A percentile compares a stretch with the other conserved stretches of the same genome.
These are phyloP conservation scores for Buddleja alternifolia DNA, from an alignment of 257 asterid species.

Conservation along the genomic window DNA sequence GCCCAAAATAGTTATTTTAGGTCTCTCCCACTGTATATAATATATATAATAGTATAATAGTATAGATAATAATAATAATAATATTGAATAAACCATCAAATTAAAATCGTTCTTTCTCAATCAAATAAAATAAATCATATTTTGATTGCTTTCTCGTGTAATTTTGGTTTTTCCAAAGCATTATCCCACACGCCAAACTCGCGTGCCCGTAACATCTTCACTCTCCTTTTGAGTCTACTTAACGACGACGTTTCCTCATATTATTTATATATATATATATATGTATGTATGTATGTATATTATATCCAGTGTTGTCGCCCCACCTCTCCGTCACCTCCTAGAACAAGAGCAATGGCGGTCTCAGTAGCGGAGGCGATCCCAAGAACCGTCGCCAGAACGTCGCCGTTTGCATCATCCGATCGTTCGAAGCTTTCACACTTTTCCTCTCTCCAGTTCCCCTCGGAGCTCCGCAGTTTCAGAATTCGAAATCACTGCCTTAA, in stretches of 20 bases:
- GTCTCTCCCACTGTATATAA: no score
- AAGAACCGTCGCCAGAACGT: slow-evolving; percentile 21
- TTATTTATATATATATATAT: neutral
- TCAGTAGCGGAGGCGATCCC: slow-evolving; percentile 36
- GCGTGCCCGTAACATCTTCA: neutral
- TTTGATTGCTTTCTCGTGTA: slow-evolving; percentile 17
- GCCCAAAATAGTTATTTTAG: no score
- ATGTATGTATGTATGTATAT: no score
- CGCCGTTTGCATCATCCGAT: slow-evolving; percentile 28
- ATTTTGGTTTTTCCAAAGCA: neutral
- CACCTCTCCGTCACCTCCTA: slow-evolving; percentile 4
- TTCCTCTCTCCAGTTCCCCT: slow-evolving; percentile 55
- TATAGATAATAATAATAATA: no score
- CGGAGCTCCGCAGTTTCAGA: slow-evolving; percentile 35
- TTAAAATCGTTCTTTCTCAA: neutral
- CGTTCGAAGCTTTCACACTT: slow-evolving; percentile 38
- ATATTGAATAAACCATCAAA: neutral
- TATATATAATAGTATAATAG: no score
- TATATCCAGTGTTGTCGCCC: no score
- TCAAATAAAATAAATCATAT: neutral
- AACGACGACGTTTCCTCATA: slow-evolving; percentile 8
- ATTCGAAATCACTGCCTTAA: slow-evolving; percentile 32
- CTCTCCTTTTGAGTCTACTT: slow-evolving; percentile 4
- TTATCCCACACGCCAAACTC: slow-evolving; percentile 18
- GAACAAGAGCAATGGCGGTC: no score